Evolutionary conservation across 257 asterid genomes (phyloP).

Genomic region (Jacaranda mimosifolia): DNA sequence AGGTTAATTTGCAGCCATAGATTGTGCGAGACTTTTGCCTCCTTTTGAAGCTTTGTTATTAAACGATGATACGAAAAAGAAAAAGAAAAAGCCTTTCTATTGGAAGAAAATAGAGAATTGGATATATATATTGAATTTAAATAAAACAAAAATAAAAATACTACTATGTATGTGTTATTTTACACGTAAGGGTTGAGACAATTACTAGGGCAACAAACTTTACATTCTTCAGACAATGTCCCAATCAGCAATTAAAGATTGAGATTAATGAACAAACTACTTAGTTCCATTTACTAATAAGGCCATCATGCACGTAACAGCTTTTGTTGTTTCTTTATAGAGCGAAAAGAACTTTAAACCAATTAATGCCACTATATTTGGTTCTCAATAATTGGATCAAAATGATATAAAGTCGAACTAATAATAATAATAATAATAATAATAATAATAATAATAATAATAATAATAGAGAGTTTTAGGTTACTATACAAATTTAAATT

Average conservation of each 20-base stretch:
- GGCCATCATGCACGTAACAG: conserved; percentile 40
- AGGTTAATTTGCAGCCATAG: conserved; percentile 30
- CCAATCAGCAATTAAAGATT: conserved; percentile 22
- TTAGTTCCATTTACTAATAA: conserved; percentile 20
- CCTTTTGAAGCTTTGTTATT: background rate
- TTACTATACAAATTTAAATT: no score
- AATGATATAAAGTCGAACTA: background rate
- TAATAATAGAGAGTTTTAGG: no score
- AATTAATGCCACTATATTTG: conserved; percentile 24
- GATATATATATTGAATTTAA: background rate
- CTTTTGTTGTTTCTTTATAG: conserved; percentile 26
- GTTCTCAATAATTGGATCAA: no score
- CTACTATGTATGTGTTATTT: no score
- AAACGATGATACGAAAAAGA: background rate
- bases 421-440: no score
- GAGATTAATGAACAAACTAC: conserved; percentile 10
- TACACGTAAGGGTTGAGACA: no score
- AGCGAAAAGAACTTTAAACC: conserved; percentile 38
- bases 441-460: no score
- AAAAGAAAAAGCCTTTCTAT: background rate
- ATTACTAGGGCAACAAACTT: conserved; percentile 33
- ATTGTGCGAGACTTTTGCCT: conserved; percentile 27
- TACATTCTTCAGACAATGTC: conserved; percentile 22
- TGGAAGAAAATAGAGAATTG: background rate
- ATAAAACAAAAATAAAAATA: no score